Conservation (phyloP, 2,329 filamentous ascomycete species). For the Aspergillus texensis region DNA sequence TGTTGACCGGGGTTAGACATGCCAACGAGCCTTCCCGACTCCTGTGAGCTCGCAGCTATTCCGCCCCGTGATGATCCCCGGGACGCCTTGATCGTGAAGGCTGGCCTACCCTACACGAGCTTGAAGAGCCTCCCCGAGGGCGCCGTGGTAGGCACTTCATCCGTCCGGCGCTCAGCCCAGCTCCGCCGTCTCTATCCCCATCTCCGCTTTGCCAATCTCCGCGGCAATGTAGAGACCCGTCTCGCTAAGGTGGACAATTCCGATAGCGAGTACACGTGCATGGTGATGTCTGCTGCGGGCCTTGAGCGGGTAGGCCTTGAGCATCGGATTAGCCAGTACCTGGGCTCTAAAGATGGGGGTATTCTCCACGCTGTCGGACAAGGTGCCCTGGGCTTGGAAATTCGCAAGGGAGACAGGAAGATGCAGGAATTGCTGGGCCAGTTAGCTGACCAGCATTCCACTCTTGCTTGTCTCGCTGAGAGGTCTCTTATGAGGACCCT, state of each 20-base stretch:
- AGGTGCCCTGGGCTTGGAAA: conserved; percentile 71
- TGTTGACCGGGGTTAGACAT: conserved; percentile 48
- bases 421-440: conserved; percentile 6
- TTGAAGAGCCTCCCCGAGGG: conserved; percentile 72
- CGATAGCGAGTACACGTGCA: conserved; percentile 69
- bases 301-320: conserved; percentile 72
- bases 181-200: conserved; percentile 73
- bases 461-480: conserved; percentile 13
- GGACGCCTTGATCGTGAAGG: conserved; percentile 58
- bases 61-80: conserved; percentile 73
- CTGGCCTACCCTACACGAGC: conserved; percentile 57
- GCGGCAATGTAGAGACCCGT: conserved; percentile 83
- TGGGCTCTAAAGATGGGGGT: conserved; percentile 58
- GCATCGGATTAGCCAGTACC: conserved; percentile 71
- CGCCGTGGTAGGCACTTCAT: conserved; percentile 82
- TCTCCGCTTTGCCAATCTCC: conserved; percentile 73
- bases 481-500: conserved; percentile 10
- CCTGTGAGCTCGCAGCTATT: conserved; percentile 72
- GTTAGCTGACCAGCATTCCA: conserved; percentile 10
- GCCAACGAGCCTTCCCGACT: conserved; percentile 78
- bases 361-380: conserved; percentile 88
- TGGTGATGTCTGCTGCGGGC: conserved; percentile 84
- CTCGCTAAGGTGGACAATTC: conserved; percentile 78
- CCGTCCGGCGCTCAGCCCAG: conserved; percentile 80
- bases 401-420: conserved; percentile 9